Conservation (phyloP, 306 rosid genomes). For the Astragalus membranaceus region DNA sequence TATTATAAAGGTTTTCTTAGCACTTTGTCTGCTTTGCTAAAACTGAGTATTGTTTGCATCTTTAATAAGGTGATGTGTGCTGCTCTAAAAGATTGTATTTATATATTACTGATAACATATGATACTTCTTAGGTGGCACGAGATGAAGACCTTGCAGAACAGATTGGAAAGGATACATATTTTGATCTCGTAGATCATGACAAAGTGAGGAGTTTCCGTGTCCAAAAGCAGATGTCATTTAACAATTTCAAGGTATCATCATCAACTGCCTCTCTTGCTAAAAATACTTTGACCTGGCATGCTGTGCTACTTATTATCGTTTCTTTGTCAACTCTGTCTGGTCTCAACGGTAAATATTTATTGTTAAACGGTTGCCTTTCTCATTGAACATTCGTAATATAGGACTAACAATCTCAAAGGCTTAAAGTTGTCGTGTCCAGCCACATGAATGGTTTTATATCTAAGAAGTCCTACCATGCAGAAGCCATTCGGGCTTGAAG, state of each 20-base stretch:
- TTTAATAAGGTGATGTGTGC: background rate
- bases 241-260: constrained; percentile 68
- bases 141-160: constrained; percentile 62
- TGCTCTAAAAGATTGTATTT: background rate
- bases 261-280: background rate
- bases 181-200: constrained; percentile 96
- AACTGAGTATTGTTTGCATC: background rate
- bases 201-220: constrained; percentile 83
- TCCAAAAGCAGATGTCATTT: constrained; percentile 66
- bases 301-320: background rate
- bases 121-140: constrained; percentile 62
- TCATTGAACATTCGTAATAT: background rate
- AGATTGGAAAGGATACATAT: constrained; percentile 82
- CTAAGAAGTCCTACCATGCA: background rate
- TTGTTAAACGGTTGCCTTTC: background rate
- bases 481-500: background rate
- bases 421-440: background rate
- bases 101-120: constrained; percentile 2
- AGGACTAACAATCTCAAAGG: background rate
- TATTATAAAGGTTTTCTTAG: constrained; percentile 60
- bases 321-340: background rate
- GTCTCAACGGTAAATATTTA: background rate
- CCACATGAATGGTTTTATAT: background rate
- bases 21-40: constrained; percentile 9
- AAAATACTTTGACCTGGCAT: background rate